Evolutionary conservation across 176 grass and related monocot genomes (phyloP).

Genomic region (Lolium rigidum): DNA sequence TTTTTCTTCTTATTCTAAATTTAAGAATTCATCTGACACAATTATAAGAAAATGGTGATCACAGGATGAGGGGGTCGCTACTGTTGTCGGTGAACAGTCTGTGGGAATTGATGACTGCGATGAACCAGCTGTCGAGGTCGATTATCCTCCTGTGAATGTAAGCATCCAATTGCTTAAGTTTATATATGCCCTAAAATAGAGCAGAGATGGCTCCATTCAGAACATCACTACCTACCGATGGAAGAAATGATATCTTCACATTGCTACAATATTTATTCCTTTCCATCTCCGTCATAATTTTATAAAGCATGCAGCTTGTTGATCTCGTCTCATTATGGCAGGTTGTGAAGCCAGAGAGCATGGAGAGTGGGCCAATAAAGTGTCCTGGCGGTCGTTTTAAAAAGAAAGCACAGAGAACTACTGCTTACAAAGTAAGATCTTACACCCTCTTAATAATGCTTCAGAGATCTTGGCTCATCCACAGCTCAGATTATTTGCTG

Average conservation of each 20-base stretch:
- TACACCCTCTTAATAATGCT: neutral
- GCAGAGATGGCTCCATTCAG: neutral
- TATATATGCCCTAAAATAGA: neutral
- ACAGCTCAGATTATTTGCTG: too few relatives aligned
- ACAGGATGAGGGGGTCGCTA: conserved; percentile 11
- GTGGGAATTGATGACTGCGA: neutral
- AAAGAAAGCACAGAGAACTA: neutral
- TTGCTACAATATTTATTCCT: neutral
- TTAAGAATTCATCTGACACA: neutral
- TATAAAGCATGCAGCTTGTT: neutral
- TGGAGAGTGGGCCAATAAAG: neutral
- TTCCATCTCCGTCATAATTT: conserved; percentile 14
- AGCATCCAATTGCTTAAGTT: neutral
- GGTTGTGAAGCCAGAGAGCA: neutral
- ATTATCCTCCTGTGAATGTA: conserved; percentile 19
- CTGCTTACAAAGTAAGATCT: conserved; percentile 35
- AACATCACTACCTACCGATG: neutral
- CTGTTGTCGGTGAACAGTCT: neutral
- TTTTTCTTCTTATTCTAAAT: neutral
- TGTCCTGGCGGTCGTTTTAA: neutral
- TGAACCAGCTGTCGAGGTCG: neutral
- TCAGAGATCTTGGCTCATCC: neutral
- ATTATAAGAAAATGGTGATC: neutral
- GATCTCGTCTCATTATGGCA: neutral
- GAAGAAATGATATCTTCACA: neutral